Evolutionary conservation across 306 rosid genomes (phyloP).

Genomic region (Corylus americana): DNA sequence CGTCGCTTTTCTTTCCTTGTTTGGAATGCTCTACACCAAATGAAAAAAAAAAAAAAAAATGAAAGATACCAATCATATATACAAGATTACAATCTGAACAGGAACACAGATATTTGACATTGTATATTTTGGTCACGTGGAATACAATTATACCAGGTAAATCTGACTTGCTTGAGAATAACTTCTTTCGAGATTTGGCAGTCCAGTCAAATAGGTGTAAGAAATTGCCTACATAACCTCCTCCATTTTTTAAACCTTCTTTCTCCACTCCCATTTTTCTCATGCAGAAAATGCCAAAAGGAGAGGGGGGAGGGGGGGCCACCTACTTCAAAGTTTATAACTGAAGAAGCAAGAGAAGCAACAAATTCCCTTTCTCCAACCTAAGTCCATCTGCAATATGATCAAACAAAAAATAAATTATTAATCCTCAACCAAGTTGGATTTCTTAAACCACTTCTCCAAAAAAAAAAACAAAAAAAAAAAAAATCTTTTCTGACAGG

Average conservation of each 20-base stretch:
- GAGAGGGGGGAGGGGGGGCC: background rate
- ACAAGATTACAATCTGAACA: conserved; percentile 13
- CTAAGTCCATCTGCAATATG: conserved; percentile 31
- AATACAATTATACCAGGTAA: conserved; percentile 48
- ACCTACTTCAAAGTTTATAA: conserved; percentile 35
- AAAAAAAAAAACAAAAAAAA: background rate
- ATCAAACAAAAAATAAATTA: conserved; percentile 10
- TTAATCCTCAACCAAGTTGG: background rate
- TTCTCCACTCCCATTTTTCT: conserved; percentile 76
- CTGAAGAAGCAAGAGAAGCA: conserved; percentile 20
- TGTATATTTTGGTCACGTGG: conserved; percentile 8
- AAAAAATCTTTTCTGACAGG: background rate
- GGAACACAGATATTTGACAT: background rate
- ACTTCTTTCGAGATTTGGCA: conserved; percentile 80
- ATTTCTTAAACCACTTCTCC: background rate
- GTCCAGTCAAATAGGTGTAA: conserved; percentile 93
- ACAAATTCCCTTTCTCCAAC: conserved; percentile 20
- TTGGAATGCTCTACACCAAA: conserved; percentile 47
- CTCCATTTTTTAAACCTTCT: conserved; percentile 64
- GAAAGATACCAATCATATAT: conserved; percentile 8
- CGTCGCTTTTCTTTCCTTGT: conserved; percentile 51
- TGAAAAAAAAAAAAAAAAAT: background rate
- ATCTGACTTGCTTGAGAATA: conserved; percentile 69
- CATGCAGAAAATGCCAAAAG: conserved; percentile 30
- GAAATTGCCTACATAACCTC: conserved; percentile 74